A percentile compares a stretch with the other conserved stretches of the same genome.
These are phyloP conservation scores for Furcasterigmium furcatum DNA, from an alignment of 2,329 filamentous ascomycete species.

Conservation along the genomic window DNA sequence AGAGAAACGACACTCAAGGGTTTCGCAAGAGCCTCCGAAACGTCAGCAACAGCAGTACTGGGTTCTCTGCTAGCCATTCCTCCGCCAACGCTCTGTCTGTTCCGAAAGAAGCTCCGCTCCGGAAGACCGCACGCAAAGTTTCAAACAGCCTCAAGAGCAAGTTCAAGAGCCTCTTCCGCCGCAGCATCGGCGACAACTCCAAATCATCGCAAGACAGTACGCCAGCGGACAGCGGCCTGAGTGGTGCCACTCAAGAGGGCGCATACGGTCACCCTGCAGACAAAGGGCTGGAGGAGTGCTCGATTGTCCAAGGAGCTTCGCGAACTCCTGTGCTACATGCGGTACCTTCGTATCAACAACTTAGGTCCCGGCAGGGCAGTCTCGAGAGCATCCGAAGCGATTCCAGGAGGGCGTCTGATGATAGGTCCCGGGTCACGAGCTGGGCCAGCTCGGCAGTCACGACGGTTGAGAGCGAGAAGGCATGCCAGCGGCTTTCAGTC, in stretches of 20 bases:
- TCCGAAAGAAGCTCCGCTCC: conserved; percentile 24
- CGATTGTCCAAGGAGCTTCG: conserved; percentile 45
- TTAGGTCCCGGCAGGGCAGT: conserved; percentile 53
- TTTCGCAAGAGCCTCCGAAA: conserved; percentile 49
- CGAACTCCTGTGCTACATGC: conserved; percentile 48
- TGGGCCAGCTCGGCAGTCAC: conserved; percentile 64
- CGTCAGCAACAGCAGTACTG: conserved; percentile 36
- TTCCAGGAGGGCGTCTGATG: conserved; percentile 35
- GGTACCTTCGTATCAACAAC: conserved; percentile 39
- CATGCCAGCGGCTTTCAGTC: conserved; percentile 54
- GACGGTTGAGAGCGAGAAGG: conserved; percentile 43
- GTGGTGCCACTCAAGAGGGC: conserved; percentile 50
- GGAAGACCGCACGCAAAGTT: conserved; percentile 55
- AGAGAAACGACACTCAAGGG: conserved; percentile 25
- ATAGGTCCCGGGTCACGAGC: conserved; percentile 67
- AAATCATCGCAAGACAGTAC: conserved; percentile 5
- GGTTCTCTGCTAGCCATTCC: conserved; percentile 22
- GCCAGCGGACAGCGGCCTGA: conserved; percentile 41
- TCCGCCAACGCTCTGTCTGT: neutral
- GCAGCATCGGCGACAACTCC: conserved; percentile 30
- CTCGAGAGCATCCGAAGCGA: conserved; percentile 44
- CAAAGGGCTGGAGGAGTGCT: conserved; percentile 33
- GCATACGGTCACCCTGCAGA: too few relatives aligned
- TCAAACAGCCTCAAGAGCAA: conserved; percentile 60
- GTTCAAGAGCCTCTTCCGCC: conserved; percentile 55